These are phyloP conservation scores for Dactylellina drechsleri DNA, from an alignment of 2,329 filamentous ascomycete genomes.

Conservation along the genomic window DNA sequence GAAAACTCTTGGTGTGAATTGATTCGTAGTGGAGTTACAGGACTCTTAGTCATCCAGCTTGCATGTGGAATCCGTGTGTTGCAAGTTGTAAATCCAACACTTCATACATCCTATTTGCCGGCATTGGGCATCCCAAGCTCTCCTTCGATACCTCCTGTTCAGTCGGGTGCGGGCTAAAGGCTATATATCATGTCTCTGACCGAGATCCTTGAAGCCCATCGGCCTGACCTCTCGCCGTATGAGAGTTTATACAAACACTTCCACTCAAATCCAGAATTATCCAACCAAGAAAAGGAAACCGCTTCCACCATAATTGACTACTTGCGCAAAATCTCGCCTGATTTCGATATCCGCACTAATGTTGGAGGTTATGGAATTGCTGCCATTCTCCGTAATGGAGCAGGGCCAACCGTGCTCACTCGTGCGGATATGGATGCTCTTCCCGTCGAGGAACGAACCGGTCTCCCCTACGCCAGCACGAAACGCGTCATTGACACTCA, in stretches of 20 bases:
- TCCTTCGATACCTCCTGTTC: too few relatives aligned
- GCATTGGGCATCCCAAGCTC: too few relatives aligned
- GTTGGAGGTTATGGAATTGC: neutral
- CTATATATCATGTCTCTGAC: too few relatives aligned
- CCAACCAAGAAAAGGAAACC: constrained; percentile 68
- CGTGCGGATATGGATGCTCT: constrained; percentile 73
- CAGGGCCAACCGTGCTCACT: constrained; percentile 68
- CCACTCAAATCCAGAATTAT: constrained; percentile 71
- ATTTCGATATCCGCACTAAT: neutral
- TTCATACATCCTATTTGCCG: too few relatives aligned
- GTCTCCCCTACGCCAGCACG: constrained; percentile 68
- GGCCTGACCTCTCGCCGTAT: constrained; percentile 60
- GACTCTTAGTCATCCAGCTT: too few relatives aligned
- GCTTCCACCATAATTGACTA: constrained; percentile 63
- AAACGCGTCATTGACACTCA: constrained; percentile 62
- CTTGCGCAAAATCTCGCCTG: constrained; percentile 39
- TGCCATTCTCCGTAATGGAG: constrained; percentile 67
- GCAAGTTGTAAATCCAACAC: too few relatives aligned
- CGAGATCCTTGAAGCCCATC: neutral
- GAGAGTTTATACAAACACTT: constrained; percentile 70
- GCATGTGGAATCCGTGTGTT: too few relatives aligned
- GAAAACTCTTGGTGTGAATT: too few relatives aligned
- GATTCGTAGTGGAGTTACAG: too few relatives aligned
- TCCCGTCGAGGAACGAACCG: constrained; percentile 69
- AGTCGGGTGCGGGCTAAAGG: too few relatives aligned